These are phyloP conservation scores for Triticum dicoccoides DNA, from an alignment of 176 grass and related monocot species.

Conservation along the genomic window DNA sequence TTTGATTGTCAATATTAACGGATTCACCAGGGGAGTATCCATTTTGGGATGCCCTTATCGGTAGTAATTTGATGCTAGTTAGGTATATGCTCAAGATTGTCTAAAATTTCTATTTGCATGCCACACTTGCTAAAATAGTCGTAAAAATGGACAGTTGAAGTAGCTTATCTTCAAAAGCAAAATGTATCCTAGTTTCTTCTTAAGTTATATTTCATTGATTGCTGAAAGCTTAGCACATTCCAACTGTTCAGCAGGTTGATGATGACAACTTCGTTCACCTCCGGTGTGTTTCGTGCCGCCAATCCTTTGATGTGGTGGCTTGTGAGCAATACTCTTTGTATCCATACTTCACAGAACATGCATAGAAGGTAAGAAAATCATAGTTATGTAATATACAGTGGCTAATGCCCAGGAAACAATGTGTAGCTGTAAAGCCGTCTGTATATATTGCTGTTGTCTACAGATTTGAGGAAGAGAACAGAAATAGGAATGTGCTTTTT, in stretches of 20 bases:
- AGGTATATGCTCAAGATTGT: neutral
- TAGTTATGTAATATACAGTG: conserved; percentile 49
- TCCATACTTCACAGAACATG: conserved; percentile 54
- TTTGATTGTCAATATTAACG: neutral
- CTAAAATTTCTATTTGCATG: neutral
- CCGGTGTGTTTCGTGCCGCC: conserved; percentile 12
- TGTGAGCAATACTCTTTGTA: conserved; percentile 31
- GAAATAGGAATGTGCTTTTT: conserved; percentile 16
- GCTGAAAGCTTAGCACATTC: conserved; percentile 3
- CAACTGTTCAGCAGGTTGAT: conserved; percentile 33
- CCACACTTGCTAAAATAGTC: neutral
- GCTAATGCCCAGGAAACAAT: conserved; percentile 14
- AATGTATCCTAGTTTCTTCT: neutral
- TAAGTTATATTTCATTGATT: neutral
- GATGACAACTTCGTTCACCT: neutral
- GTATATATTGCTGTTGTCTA: conserved; percentile 42
- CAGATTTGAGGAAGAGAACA: conserved; percentile 20
- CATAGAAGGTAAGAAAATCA: conserved; percentile 49
- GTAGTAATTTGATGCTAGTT: neutral
- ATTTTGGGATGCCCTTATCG: neutral
- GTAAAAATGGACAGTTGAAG: neutral
- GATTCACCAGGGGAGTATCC: neutral
- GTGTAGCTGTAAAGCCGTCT: conserved; percentile 45
- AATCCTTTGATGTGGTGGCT: conserved; percentile 23
- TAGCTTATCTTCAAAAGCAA: neutral